Evolutionary conservation across 2,329 filamentous ascomycete species (phyloP).

Genomic region (Colletotrichum horii): DNA sequence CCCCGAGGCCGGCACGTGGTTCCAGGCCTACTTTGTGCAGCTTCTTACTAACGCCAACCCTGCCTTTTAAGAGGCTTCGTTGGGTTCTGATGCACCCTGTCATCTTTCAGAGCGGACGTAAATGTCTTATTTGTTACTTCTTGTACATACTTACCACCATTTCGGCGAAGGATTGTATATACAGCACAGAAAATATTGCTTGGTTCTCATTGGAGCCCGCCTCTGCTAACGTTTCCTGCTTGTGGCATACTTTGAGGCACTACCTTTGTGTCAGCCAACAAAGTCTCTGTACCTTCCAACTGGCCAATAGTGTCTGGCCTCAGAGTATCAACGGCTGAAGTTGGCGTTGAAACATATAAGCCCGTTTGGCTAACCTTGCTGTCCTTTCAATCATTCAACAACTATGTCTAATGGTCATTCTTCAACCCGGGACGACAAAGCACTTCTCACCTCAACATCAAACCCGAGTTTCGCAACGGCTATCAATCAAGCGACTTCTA

Average conservation of each 20-base stretch:
- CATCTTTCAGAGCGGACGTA: neutral
- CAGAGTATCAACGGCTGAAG: neutral
- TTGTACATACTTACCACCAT: neutral
- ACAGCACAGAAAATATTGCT: neutral
- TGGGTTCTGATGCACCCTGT: neutral
- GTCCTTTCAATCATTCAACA: neutral
- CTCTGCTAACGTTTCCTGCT: neutral
- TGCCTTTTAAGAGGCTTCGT: slow-evolving; percentile 38
- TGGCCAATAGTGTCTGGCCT: neutral
- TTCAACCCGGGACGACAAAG: neutral
- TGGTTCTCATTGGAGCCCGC: neutral
- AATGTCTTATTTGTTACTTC: neutral
- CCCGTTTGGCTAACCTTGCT: neutral
- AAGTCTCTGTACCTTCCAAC: neutral
- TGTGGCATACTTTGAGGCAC: neutral
- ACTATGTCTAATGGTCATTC: neutral
- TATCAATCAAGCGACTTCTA: neutral
- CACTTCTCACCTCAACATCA: neutral
- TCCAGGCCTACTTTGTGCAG: slow-evolving; percentile 65
- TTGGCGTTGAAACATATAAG: neutral
- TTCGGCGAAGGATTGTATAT: neutral
- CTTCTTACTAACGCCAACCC: slow-evolving; percentile 62
- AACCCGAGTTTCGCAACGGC: neutral
- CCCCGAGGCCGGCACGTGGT: slow-evolving; percentile 74
- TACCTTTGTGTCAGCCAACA: neutral